Evolutionary conservation across 2,329 filamentous ascomycete genomes (phyloP).

Genomic region (Neurospora crassa): DNA sequence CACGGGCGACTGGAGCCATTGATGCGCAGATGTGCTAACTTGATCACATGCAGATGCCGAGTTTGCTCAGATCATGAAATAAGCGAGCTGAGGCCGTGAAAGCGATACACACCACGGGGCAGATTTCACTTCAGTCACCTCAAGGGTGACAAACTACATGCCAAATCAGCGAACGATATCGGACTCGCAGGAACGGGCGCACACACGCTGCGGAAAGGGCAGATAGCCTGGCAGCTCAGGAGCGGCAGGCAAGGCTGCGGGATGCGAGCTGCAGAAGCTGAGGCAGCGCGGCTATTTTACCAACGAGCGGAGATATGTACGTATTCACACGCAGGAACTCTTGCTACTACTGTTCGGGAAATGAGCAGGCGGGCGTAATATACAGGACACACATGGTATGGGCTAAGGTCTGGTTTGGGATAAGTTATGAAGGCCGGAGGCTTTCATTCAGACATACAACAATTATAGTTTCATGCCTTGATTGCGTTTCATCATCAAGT

Average conservation of each 20-base stretch:
- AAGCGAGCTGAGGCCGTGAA: neutral
- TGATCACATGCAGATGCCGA: constrained; percentile 12
- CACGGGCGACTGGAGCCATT: neutral
- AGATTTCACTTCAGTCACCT: neutral
- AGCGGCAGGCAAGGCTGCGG: neutral
- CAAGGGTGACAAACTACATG: neutral
- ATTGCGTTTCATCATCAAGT: neutral
- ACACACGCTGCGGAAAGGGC: neutral
- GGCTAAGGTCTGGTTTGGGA: neutral
- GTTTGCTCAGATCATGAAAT: constrained; percentile 20
- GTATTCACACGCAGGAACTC: neutral
- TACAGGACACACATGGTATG: neutral
- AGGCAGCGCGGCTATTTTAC: neutral
- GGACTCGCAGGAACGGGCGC: neutral
- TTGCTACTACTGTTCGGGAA: neutral
- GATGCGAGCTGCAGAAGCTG: neutral
- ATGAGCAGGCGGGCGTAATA: neutral
- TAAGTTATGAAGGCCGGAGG: neutral
- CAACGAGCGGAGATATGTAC: neutral
- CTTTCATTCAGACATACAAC: neutral
- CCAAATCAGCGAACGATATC: neutral
- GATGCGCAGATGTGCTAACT: constrained; percentile 2
- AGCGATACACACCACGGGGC: neutral
- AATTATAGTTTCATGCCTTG: neutral
- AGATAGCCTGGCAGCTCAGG: neutral